phyloP scores from a whole-genome alignment of 345 rosid species.

The Barbarea vulgaris region DNA sequence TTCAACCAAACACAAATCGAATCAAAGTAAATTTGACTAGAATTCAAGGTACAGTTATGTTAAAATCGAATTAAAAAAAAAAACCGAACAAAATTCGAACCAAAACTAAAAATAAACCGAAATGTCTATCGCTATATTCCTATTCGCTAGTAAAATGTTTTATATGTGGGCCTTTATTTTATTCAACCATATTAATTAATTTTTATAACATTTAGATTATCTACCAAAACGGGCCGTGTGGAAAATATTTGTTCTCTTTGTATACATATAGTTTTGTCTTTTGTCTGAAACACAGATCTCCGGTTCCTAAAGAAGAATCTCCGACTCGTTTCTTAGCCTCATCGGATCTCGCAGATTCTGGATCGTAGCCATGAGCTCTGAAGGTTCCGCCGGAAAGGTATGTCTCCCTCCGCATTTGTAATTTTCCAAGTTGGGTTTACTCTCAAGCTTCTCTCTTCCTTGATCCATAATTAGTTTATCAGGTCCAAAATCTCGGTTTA shows the following conservation, averaged over 20 bases:
- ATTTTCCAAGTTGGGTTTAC: background rate
- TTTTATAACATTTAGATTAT: background rate
- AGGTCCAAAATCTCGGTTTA: slow-evolving; percentile 1
- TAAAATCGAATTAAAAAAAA: background rate
- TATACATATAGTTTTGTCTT: slow-evolving; percentile 7
- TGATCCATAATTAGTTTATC: background rate
- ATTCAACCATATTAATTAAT: background rate
- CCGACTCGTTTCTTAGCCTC: slow-evolving; percentile 17
- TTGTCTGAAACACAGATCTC: slow-evolving; percentile 15
- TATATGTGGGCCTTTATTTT: background rate
- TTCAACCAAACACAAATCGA: background rate
- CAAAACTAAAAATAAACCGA: background rate
- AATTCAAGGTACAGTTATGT: background rate
- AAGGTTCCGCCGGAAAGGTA: slow-evolving; percentile 38
- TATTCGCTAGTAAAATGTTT: background rate
- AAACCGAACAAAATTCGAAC: background rate
- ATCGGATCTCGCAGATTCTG: background rate
- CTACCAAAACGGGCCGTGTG: background rate
- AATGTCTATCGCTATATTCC: background rate
- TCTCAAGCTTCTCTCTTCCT: slow-evolving; percentile 8
- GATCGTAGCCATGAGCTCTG: slow-evolving; percentile 14
- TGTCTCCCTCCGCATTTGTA: slow-evolving; percentile 1
- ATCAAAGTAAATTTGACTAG: background rate
- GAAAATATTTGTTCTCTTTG: background rate
- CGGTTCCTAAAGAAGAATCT: background rate